phyloP scores from a whole-genome alignment of 2,329 filamentous ascomycete species.

The Aspergillus ustus region DNA sequence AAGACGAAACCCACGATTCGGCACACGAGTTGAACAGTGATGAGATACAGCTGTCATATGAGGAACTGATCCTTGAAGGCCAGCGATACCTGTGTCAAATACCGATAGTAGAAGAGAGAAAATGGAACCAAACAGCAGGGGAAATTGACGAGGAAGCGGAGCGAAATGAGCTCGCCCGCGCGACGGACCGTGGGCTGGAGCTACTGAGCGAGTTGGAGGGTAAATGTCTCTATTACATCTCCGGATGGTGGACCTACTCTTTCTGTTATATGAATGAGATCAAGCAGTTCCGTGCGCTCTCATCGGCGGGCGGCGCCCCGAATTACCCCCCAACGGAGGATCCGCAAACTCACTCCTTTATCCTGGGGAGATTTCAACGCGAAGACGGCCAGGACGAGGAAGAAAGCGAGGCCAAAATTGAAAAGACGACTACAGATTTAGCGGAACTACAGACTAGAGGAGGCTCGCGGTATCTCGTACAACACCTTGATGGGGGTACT shows the following conservation, averaged over 20 bases:
- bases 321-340: conserved; percentile 76
- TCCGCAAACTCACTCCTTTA: conserved; percentile 73
- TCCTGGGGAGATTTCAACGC: conserved; percentile 68
- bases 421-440: conserved; percentile 43
- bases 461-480: conserved; percentile 83
- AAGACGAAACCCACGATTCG: conserved; percentile 24
- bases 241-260: conserved; percentile 94
- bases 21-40: conserved; percentile 37
- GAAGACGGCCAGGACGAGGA: conserved; percentile 40
- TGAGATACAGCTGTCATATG: conserved; percentile 56
- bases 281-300: conserved; percentile 85
- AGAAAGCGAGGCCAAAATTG: conserved; percentile 30
- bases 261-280: conserved; percentile 90
- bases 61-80: conserved; percentile 73
- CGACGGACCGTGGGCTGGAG: conserved; percentile 78
- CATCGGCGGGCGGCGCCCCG: conserved; percentile 69
- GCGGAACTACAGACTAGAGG: conserved; percentile 80
- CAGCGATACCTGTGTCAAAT: conserved; percentile 84
- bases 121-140: conserved; percentile 69
- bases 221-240: conserved; percentile 79
- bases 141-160: conserved; percentile 69
- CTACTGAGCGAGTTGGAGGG: conserved; percentile 77
- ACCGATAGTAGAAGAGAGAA: conserved; percentile 67
- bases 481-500: conserved; percentile 78
- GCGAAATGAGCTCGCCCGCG: conserved; percentile 77